Evolutionary conservation across 106 monocot genomes (phyloP), one percentile per base, ranked within the genome.

Genomic region (Narthecium ossifragum): DNA sequence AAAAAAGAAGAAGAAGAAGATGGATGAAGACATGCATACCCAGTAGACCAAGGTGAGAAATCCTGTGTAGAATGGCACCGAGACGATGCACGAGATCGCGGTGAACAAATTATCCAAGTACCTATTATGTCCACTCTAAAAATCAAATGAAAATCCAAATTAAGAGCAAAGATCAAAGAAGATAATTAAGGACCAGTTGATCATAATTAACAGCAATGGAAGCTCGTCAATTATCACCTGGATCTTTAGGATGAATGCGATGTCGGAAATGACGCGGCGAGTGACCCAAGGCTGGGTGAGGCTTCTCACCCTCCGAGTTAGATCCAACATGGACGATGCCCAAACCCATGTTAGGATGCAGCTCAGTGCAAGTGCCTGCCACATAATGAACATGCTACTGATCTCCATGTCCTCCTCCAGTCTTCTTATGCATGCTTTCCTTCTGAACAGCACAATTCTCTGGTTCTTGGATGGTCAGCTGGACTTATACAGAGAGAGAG

Each of bases 11-110:
- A 62, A 34, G 31, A 12, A 17, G 21, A 6, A 33, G 20, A 49
- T 28, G 5, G 17, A 21, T 20, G 14, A 60, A 60, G 46, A 0
- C 18, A 64, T 5, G 8, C 58, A 22, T 84, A 91, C 98, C 98
- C 98, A 98, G 57, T 81, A 98, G 53, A 98, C 75, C 25, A 98
- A 46, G 48, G 98, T 90, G 30, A 98, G 70, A 46, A 98, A 91
- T 25, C 81, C 98, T 12, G 91, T 98, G 53, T 98, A 98, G 61
- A 98, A 98, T 11, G 98, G 87, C 50, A 88, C 91, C 3, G 98
- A 98, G 28, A 98, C 98, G 25, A 80, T n/a, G 62, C 83, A 87
- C 13, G 84, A 98, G 34, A 98, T 31, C 46, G 69, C 52, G 20
- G 98, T 82, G 87, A 98, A 98, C 34, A 98, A 60, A 3, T 26